Conservation (phyloP, 495 filamentous ascomycete genomes). For the Penicillium bialowiezense region DNA sequence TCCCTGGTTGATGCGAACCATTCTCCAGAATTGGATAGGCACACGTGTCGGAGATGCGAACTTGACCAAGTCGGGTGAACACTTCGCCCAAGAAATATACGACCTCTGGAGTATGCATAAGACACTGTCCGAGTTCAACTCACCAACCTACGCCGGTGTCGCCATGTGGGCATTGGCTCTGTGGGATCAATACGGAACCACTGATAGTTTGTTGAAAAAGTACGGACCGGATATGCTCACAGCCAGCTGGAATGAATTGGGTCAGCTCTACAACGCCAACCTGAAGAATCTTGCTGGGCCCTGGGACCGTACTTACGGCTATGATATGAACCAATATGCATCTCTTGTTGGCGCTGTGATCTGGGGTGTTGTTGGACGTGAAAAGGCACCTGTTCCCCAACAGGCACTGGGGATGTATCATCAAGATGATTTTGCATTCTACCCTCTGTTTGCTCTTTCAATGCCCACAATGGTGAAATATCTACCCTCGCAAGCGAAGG, state of each 20-base stretch:
- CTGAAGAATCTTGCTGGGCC: slow-evolving; percentile 41
- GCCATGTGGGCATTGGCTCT: slow-evolving; percentile 40
- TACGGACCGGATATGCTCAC: slow-evolving; percentile 27
- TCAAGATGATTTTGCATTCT: slow-evolving; percentile 37
- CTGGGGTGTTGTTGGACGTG: slow-evolving; percentile 35
- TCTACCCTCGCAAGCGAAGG: slow-evolving; percentile 8
- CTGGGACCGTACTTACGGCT: slow-evolving; percentile 44
- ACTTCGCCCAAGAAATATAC: slow-evolving; percentile 31
- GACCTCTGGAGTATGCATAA: slow-evolving; percentile 33
- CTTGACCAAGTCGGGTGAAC: slow-evolving; percentile 35
- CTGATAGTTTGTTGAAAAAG: slow-evolving; percentile 27
- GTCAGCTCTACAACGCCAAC: slow-evolving; percentile 33
- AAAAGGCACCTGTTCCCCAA: slow-evolving; percentile 21
- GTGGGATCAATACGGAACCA: slow-evolving; percentile 33
- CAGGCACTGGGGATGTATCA: slow-evolving; percentile 33
- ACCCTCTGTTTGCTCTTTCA: slow-evolving; percentile 32
- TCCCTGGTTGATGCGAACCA: slow-evolving; percentile 42
- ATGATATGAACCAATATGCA: slow-evolving; percentile 42
- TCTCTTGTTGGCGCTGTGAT: slow-evolving; percentile 34
- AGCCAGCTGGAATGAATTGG: slow-evolving; percentile 30
- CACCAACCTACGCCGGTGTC: slow-evolving; percentile 42
- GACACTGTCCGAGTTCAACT: slow-evolving; percentile 44
- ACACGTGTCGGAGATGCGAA: slow-evolving; percentile 31
- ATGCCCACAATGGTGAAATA: slow-evolving; percentile 28
- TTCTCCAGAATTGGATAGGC: slow-evolving; percentile 36